A percentile compares a stretch with the other conserved stretches of the same genome.
These are phyloP conservation scores for Waltiozyma solani DNA, from an alignment of 1,139 yeast genomes.

Conservation along the genomic window DNA sequence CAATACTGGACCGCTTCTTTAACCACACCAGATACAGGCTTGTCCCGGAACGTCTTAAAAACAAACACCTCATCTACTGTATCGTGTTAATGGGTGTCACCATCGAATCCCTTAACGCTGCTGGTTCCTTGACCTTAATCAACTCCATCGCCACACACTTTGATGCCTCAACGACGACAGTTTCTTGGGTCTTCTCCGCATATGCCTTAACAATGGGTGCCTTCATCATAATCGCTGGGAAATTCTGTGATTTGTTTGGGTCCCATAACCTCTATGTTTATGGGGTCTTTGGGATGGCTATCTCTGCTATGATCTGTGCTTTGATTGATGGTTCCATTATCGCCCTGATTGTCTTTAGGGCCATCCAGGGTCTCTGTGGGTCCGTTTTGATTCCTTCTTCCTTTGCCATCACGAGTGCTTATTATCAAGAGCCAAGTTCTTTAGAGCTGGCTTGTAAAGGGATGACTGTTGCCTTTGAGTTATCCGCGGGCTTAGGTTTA, in stretches of 20 bases:
- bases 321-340: conserved; percentile 18
- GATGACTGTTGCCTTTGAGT: conserved; percentile 18
- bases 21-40: neutral
- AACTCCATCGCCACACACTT: conserved; percentile 18
- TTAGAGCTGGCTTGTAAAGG: conserved; percentile 19
- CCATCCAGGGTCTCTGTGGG: conserved; percentile 28
- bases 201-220: conserved; percentile 28
- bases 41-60: neutral
- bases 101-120: neutral
- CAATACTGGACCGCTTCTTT: neutral
- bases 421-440: conserved; percentile 18
- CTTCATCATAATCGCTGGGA: conserved; percentile 27
- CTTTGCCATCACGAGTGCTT: conserved; percentile 22
- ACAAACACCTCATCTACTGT: neutral
- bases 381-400: conserved; percentile 25
- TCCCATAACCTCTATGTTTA: conserved; percentile 20
- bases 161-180: conserved; percentile 17
- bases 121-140: conserved; percentile 11
- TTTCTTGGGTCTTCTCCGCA: conserved; percentile 27
- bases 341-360: conserved; percentile 25
- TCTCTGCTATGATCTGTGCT: conserved; percentile 23
- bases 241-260: conserved; percentile 26
- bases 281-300: conserved; percentile 15
- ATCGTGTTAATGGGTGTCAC: neutral
- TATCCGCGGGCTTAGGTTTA: conserved; percentile 22